Evolutionary conservation across 2,329 filamentous ascomycete genomes (phyloP), one percentile per base, ranked within the genome.

Genomic region (Pseudogymnoascus sp.): DNA sequence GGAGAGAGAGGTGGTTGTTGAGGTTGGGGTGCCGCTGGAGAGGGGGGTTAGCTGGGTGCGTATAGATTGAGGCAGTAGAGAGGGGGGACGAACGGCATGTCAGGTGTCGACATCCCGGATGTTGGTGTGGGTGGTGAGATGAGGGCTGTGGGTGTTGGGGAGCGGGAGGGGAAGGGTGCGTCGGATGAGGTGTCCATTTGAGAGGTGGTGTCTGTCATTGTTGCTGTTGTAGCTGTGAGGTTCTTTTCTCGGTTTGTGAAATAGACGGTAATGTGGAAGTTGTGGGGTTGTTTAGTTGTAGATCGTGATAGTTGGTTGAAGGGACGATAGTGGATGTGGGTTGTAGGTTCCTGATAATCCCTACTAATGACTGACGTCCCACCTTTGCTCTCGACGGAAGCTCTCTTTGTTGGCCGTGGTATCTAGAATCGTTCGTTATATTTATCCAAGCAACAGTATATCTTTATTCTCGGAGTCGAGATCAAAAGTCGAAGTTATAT

Each of bases 1-100:
- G 25, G 91, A 96, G 70, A 97, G 87, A 59, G 91, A 95, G 11
- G 92, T 97, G 3, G 90, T 95, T 39, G 89, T 88, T 67, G 91
- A 96, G 66, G 94, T 97, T 2, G 93, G 93, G 2, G 93, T 97
- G 70, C 93, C 92, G 66, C 91, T 96, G 66, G 18, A 11, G 28
- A 14, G 59, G 41, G 53, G n/a, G 66, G 28, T 65, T 60, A 66
- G 58, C 33, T 60, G 61, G 67, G 43, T 60, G 12, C 22, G 30
- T 35, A 25, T 35, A 25, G 3, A 35, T 64, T 62, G 60, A 61
- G 58, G 62, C 60, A 37, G 58, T 58, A 66, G 58, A 22, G 61
- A 63, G 53, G 62, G 61, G 64, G 61, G 60, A 80, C 89, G 78
- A 82, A 96, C 90, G 92, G 92, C 76, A 90, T 87, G 70, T 97